Evolutionary conservation across 148 eudicot genomes (phyloP).

Genomic region (Fallopia convolvulus): DNA sequence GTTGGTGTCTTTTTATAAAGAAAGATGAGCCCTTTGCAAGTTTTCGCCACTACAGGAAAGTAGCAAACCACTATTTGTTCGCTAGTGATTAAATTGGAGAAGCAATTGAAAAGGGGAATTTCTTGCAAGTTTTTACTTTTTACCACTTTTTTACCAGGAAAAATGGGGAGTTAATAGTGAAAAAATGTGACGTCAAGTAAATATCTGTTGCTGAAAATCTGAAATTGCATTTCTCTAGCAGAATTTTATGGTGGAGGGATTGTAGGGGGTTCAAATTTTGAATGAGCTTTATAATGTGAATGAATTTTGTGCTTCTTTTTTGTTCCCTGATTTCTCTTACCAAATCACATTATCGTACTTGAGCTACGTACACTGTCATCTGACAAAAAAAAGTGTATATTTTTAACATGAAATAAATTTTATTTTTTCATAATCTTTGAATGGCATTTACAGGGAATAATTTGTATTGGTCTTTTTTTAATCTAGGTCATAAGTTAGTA

Average conservation of each 20-base stretch:
- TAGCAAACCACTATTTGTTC: neutral
- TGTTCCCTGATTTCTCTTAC: neutral
- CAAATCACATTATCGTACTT: neutral
- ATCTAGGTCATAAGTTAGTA: too few relatives aligned
- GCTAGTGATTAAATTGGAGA: neutral
- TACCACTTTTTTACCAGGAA: neutral
- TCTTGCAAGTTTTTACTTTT: neutral
- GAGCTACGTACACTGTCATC: neutral
- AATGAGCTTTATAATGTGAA: neutral
- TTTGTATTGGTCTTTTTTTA: too few relatives aligned
- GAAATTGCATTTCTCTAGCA: neutral
- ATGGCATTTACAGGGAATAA: too few relatives aligned
- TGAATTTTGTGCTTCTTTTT: neutral
- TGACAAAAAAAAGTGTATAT: too few relatives aligned
- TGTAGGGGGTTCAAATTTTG: neutral
- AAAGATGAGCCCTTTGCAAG: neutral
- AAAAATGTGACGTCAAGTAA: neutral
- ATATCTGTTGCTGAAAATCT: neutral
- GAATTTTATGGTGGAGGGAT: neutral
- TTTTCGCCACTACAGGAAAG: neutral
- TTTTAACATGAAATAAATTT: too few relatives aligned
- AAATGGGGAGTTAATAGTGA: neutral
- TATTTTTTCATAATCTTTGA: too few relatives aligned
- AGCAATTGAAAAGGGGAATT: neutral
- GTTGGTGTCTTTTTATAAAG: constrained; percentile 6